phyloP scores from a whole-genome alignment of 345 rosid species.

The Excoecaria agallocha region DNA sequence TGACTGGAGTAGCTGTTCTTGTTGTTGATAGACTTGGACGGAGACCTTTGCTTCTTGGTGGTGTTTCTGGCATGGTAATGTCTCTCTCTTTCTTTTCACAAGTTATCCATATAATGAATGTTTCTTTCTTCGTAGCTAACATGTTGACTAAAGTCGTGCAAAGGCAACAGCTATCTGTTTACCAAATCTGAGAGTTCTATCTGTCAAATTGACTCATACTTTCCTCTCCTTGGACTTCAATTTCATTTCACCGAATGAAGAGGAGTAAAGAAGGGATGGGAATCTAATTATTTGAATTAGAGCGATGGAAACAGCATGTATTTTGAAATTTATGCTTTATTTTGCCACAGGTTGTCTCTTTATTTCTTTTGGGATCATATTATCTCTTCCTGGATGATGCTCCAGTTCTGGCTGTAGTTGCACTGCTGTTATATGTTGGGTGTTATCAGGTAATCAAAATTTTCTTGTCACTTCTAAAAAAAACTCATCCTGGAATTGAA shows the following conservation, averaged over 20 bases:
- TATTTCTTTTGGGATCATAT: conserved; percentile 87
- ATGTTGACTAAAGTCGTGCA: conserved; percentile 10
- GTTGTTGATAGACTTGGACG: conserved; percentile 89
- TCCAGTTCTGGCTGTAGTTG: conserved; percentile 69
- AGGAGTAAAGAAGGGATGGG: background rate
- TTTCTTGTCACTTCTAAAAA: conserved; percentile 8
- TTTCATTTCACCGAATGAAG: background rate
- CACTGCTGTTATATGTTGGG: conserved; percentile 82
- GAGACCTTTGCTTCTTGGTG: conserved; percentile 84
- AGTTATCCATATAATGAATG: background rate
- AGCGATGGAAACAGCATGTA: background rate
- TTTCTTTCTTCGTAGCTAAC: conserved; percentile 1
- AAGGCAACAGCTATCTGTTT: conserved; percentile 11
- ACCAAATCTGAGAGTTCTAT: background rate
- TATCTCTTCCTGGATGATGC: conserved; percentile 68
- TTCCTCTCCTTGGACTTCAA: background rate
- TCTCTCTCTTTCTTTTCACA: conserved; percentile 19
- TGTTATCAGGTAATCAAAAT: conserved; percentile 82
- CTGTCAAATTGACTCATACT: background rate
- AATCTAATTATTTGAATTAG: conserved; percentile 11
- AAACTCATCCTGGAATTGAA: background rate
- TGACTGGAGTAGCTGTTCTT: conserved; percentile 88
- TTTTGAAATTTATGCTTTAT: conserved; percentile 21
- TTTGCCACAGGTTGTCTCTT: conserved; percentile 60
- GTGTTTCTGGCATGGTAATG: conserved; percentile 87